A percentile compares a stretch with the other conserved stretches of the same genome.
These are phyloP conservation scores for Auricularia sp. DNA, from an alignment of 768 basidiomycete species.

Conservation along the genomic window DNA sequence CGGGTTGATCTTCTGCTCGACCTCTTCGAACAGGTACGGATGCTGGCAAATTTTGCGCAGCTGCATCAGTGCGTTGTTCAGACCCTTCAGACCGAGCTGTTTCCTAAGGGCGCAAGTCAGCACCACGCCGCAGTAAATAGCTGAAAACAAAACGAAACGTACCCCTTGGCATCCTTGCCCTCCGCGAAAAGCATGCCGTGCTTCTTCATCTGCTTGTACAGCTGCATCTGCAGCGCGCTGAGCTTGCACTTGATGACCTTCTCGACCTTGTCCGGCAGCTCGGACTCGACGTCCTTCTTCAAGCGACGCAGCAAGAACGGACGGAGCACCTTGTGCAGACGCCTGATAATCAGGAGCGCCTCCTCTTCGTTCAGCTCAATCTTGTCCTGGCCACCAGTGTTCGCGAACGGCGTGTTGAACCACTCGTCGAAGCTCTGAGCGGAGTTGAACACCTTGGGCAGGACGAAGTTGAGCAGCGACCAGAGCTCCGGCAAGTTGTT, in stretches of 20 bases:
- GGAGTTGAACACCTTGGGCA: conserved; percentile 95
- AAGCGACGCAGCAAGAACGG: conserved; percentile 86
- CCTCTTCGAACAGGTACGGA: conserved; percentile 90
- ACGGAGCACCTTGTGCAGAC: conserved; percentile 88
- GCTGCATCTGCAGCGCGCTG: conserved; percentile 82
- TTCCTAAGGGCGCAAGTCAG: conserved; percentile 36
- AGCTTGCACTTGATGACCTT: conserved; percentile 95
- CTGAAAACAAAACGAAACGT: conserved; percentile 16
- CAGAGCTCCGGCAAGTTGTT: conserved; percentile 96
- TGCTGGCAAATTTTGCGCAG: conserved; percentile 97
- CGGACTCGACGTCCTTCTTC: conserved; percentile 95
- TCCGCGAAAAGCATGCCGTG: conserved; percentile 80
- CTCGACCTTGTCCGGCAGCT: conserved; percentile 94
- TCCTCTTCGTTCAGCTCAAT: conserved; percentile 99
- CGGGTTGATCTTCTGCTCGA: conserved; percentile 89
- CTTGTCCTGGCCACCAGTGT: conserved; percentile 95
- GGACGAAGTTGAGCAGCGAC: conserved; percentile 89
- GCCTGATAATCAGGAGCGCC: conserved; percentile 90
- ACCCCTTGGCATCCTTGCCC: conserved; percentile 69
- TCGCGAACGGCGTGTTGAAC: conserved; percentile 99
- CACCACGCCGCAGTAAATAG: no score
- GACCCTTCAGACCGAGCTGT: conserved; percentile 70
- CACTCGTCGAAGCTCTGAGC: conserved; percentile 99
- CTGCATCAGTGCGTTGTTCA: conserved; percentile 95
- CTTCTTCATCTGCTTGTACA: conserved; percentile 98